Base-by-base conservation (phyloP, 352 stramenopile species). In the Elongisporangium prolatum region DNA sequence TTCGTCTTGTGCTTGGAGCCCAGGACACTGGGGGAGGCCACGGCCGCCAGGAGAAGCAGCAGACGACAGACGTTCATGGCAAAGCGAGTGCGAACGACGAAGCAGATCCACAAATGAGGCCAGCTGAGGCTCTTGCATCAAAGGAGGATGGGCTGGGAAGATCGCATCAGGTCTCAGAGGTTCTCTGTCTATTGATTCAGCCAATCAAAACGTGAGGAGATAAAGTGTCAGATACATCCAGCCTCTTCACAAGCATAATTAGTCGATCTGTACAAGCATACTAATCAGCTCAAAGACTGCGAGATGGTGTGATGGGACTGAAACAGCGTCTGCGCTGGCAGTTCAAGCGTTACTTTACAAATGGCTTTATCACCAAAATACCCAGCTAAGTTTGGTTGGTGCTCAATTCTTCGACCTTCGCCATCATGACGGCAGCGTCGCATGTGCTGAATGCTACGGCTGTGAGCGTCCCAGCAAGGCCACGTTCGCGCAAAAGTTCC, bases 51-150 rank as follows among this genome's bases (percentile, higher is more conserved):
- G 18, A 56, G 50, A 60, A 63, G 54, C 47, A 72, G 48, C 37
- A 52, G 57, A 6, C 56, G 37, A 13, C 53, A 34, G 47, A 70
- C 50, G 53, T 65, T 62, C 63, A 75, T 72, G 25, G 49, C 25
- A 37, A n/a, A 11, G 25, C 44, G 49, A 5, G 18, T 34, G 50
- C 50, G 50, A 14, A 20, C 10, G 50, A 54, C 17, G 14, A 11
- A 44, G 34, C 34, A 13, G 11, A 44, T 44, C 34, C 34, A 44
- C 34, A 13, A 17, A 44, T 44, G 34, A 17, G 1, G 8, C 28
- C 28, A 38, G 28, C 28, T 2, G 28, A 38, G 28, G 34, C 34
- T 44, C 34, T 44, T 44, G 34, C 14, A 13, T 44, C 34, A 44
- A 13, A n/a, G 34, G 34, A 13, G 34, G 34, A 44, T 44, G 34